Conservation (phyloP, 805 yeast genomes). For the Candida orba region DNA sequence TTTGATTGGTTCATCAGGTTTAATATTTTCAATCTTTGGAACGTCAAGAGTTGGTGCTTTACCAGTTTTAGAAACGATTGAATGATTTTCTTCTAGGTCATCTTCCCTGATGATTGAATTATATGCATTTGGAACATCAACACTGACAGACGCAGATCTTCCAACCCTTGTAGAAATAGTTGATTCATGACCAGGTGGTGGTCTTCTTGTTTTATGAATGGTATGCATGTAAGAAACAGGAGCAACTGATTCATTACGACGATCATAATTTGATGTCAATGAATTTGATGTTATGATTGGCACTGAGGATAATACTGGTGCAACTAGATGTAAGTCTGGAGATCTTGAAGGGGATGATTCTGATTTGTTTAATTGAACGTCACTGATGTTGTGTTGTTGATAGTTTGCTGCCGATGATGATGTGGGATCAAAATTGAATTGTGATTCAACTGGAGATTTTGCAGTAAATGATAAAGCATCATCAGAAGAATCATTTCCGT, state of each 20-base stretch:
- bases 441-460: slow-evolving; percentile 26
- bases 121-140: slow-evolving; percentile 10
- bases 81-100: slow-evolving; percentile 3
- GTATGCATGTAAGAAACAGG: slow-evolving; percentile 22
- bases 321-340: not conserved
- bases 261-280: slow-evolving; percentile 26
- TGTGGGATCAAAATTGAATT: slow-evolving; percentile 19
- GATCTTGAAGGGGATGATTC: not conserved
- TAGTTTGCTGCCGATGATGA: not conserved
- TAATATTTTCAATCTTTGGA: not conserved
- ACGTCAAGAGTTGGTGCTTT: too few relatives aligned
- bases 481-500: slow-evolving; percentile 11
- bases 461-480: slow-evolving; percentile 29
- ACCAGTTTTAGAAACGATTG: too few relatives aligned
- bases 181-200: slow-evolving; percentile 31
- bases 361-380: not conserved
- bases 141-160: slow-evolving; percentile 28
- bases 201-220: slow-evolving; percentile 24
- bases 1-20: not conserved
- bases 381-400: not conserved
- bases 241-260: slow-evolving; percentile 30
- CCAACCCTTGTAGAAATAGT: slow-evolving; percentile 29
- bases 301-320: slow-evolving; percentile 4
- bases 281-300: not conserved
- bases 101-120: slow-evolving; percentile 11